A percentile compares a stretch with the other conserved stretches of the same genome.
Conservation (phyloP, 176 grass and related monocot species). For the Cenchrus purpureus region DNA sequence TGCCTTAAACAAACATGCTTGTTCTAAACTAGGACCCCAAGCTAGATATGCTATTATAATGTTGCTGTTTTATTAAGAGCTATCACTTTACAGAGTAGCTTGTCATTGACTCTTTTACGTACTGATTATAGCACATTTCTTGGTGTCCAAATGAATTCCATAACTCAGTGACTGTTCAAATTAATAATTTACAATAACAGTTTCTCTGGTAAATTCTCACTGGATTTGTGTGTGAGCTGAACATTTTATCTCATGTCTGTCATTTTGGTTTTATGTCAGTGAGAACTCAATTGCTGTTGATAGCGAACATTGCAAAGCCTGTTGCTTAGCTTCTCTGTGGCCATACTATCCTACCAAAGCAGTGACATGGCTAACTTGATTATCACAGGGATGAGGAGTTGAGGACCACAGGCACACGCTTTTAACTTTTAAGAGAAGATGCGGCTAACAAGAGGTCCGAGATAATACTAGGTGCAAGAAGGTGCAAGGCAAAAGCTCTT, state of each 20-base stretch:
- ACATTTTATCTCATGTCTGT: background rate
- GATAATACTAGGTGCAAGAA: slow-evolving; percentile 13
- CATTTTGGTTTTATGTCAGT: background rate
- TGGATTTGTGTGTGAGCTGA: background rate
- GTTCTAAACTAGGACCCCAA: slow-evolving; percentile 17
- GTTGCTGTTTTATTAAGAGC: background rate
- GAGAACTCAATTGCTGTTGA: background rate
- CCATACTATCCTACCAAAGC: slow-evolving; percentile 6
- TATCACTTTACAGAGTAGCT: slow-evolving; percentile 33
- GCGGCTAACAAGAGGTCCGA: slow-evolving; percentile 8
- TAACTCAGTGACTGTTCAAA: slow-evolving; percentile 7
- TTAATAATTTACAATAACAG: background rate
- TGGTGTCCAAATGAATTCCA: background rate
- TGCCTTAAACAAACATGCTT: background rate
- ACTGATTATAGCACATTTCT: background rate
- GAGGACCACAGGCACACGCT: slow-evolving; percentile 30
- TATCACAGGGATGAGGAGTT: background rate
- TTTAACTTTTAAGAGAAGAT: slow-evolving; percentile 18
- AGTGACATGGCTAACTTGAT: slow-evolving; percentile 29
- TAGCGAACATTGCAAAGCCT: background rate
- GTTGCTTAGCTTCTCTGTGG: background rate
- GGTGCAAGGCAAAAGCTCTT: slow-evolving; percentile 44
- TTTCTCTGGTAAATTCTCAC: slow-evolving; percentile 11
- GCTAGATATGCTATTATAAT: slow-evolving; percentile 28
- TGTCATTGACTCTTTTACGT: background rate